Evolutionary conservation across 805 yeast species (phyloP).

Genomic region (Kuraishia hungarica): DNA sequence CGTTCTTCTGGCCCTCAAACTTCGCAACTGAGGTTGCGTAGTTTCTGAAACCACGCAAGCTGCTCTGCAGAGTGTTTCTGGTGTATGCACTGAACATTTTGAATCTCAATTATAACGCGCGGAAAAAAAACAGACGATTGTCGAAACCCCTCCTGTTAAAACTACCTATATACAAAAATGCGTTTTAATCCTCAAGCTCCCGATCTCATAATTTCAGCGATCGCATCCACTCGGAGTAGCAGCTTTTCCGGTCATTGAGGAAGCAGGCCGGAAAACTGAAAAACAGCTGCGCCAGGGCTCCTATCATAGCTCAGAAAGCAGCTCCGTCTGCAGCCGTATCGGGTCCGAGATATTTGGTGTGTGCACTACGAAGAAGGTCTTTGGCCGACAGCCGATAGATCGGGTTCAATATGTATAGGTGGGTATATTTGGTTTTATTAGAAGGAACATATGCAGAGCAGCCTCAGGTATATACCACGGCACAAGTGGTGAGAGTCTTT

Average conservation of each 20-base stretch:
- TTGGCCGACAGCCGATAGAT: background rate
- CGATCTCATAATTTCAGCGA: background rate
- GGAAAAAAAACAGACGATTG: background rate
- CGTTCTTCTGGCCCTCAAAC: conserved; percentile 53
- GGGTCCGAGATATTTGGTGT: background rate
- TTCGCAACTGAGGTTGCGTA: conserved; percentile 45
- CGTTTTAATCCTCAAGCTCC: background rate
- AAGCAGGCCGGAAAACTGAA: background rate
- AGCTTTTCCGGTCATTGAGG: background rate
- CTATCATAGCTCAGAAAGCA: background rate
- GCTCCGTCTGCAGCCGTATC: background rate
- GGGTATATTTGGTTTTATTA: too few species aligned
- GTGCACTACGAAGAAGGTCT: background rate
- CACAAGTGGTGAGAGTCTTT: too few species aligned
- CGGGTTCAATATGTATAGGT: background rate
- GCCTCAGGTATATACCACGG: too few species aligned
- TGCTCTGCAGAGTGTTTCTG: conserved; percentile 1
- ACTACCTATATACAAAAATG: background rate
- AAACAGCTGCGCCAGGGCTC: background rate
- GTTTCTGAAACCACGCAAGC: conserved; percentile 1
- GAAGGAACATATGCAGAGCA: too few species aligned
- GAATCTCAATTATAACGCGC: background rate
- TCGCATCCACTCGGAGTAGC: background rate
- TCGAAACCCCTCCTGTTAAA: background rate
- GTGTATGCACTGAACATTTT: conserved; percentile 4